Conservation (phyloP, 345 rosid genomes). For the Sonneratia alba region DNA sequence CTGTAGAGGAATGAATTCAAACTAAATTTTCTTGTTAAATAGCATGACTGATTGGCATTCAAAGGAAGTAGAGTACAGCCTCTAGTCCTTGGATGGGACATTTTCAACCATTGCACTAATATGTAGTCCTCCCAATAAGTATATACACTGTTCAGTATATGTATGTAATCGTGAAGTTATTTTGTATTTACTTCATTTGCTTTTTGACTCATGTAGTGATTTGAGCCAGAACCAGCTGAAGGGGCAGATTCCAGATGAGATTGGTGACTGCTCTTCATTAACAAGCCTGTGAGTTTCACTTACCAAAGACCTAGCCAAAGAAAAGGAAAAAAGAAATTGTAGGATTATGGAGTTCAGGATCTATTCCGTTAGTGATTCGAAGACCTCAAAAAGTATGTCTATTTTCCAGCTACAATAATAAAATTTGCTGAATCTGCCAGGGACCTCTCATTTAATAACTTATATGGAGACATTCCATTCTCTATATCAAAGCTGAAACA, state of each 20-base stretch:
- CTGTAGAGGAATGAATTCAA: background rate
- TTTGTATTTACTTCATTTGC: background rate
- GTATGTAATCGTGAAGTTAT: background rate
- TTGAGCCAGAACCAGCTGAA: slow-evolving; percentile 65
- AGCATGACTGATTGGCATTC: background rate
- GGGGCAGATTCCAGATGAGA: slow-evolving; percentile 96
- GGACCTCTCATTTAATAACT: slow-evolving; percentile 76
- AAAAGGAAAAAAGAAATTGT: too few relatives aligned
- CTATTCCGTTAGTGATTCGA: background rate
- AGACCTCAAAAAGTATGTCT: background rate
- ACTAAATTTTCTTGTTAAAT: background rate
- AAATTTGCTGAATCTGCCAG: slow-evolving; percentile 22
- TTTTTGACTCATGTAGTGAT: slow-evolving; percentile 36
- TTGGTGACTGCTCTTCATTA: slow-evolving; percentile 81
- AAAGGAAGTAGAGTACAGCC: background rate
- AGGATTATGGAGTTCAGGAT: background rate
- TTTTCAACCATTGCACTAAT: background rate
- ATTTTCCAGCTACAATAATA: background rate
- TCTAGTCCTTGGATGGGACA: background rate
- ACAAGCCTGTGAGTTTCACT: slow-evolving; percentile 52
- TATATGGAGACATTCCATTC: slow-evolving; percentile 89
- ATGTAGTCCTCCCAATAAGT: background rate
- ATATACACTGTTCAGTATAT: background rate
- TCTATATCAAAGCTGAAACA: slow-evolving; percentile 82
- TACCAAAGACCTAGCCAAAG: background rate